phyloP scores from a whole-genome alignment of 2,329 filamentous ascomycete genomes.

The Ceratocystis ficicola region DNA sequence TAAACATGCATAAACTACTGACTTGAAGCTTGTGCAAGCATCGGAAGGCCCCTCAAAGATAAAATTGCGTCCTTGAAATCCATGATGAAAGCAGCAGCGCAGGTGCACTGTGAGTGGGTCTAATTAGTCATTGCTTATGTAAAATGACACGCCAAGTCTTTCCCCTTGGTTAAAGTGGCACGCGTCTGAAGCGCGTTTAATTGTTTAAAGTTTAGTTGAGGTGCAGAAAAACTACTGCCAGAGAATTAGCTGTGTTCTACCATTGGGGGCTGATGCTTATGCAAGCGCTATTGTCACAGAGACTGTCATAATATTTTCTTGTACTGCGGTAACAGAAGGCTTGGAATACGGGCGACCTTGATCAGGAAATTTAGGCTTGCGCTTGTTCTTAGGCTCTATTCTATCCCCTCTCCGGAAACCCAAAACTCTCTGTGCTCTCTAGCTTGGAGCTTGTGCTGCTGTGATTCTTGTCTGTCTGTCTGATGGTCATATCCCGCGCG shows the following conservation, averaged over 20 bases:
- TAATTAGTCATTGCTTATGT: neutral
- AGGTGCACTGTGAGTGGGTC: neutral
- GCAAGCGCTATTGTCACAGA: too few relatives aligned
- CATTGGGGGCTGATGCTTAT: too few relatives aligned
- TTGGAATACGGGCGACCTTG: too few relatives aligned
- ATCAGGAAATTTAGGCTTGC: too few relatives aligned
- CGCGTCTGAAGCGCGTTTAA: neutral
- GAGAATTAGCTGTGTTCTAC: neutral
- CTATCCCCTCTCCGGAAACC: too few relatives aligned
- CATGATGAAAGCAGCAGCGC: neutral
- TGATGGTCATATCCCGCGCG: too few relatives aligned
- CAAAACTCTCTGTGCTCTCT: neutral
- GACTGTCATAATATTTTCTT: too few relatives aligned
- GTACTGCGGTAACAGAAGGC: too few relatives aligned
- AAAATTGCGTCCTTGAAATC: neutral
- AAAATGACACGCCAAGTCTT: neutral
- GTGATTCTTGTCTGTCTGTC: neutral
- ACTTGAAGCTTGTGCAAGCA: neutral
- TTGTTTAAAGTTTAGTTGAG: neutral
- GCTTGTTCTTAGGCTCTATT: too few relatives aligned
- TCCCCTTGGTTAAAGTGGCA: slow-evolving; percentile 3
- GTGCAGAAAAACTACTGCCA: neutral
- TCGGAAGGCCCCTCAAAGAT: neutral
- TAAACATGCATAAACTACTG: neutral
- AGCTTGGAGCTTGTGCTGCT: neutral